Evolutionary conservation across 73 alveolate species (phyloP).

Genomic region (Paraurostyla sp.): DNA sequence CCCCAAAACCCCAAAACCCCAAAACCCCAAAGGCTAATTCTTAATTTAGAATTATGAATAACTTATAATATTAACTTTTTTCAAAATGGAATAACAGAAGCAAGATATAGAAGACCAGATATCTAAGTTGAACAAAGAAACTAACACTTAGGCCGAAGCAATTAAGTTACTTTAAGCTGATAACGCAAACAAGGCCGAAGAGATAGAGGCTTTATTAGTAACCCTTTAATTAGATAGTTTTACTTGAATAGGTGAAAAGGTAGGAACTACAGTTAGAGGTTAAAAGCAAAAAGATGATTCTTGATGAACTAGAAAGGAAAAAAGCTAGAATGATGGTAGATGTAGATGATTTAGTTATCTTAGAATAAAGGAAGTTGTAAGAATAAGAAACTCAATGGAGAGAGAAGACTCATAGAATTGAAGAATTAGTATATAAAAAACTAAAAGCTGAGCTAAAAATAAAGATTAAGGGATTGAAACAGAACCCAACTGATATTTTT

Average conservation of each 20-base stretch:
- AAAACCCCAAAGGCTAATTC: too few relatives aligned
- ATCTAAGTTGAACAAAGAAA: not conserved
- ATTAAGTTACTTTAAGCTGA: conserved; percentile 28
- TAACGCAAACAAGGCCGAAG: conserved; percentile 44
- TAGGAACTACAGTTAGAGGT: conserved; percentile 40
- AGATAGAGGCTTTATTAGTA: conserved; percentile 40
- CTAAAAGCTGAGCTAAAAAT: not conserved
- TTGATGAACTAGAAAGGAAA: not conserved
- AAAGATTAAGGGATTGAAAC: not conserved
- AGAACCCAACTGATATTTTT: conserved; percentile 22
- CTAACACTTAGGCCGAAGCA: conserved; percentile 5
- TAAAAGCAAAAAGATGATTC: not conserved
- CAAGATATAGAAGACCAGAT: conserved; percentile 26
- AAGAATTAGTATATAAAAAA: conserved; percentile 34
- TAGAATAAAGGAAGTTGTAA: not conserved
- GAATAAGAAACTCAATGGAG: conserved; percentile 1
- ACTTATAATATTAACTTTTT: too few relatives aligned
- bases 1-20: too few relatives aligned
- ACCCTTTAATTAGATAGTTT: not conserved
- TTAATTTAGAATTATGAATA: too few relatives aligned
- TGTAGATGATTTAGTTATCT: not conserved
- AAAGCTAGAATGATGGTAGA: not conserved
- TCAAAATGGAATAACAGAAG: conserved; percentile 44
- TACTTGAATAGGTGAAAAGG: conserved; percentile 29
- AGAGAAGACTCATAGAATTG: conserved; percentile 27